Evolutionary conservation across 768 basidiomycete species (phyloP).

Genomic region (Kwoniella dendrophila): DNA sequence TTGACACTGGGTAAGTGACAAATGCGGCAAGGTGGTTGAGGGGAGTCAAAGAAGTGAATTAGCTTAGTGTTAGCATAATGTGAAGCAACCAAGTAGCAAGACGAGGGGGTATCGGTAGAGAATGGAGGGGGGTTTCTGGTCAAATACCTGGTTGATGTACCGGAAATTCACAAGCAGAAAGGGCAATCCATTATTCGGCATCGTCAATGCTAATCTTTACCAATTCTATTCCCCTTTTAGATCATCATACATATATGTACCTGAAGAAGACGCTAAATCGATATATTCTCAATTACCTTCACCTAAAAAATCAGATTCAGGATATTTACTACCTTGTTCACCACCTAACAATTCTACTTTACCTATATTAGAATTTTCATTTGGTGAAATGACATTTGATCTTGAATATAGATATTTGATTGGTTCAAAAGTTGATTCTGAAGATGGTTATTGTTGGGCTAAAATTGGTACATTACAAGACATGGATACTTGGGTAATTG

Average conservation of each 20-base stretch:
- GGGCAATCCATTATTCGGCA: too few species aligned
- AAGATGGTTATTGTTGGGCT: conserved; percentile 15
- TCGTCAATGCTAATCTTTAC: too few species aligned
- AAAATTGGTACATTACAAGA: conserved; percentile 11
- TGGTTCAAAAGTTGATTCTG: background rate
- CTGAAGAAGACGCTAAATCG: conserved; percentile 4
- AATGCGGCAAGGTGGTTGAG: background rate
- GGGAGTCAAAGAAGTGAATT: too few species aligned
- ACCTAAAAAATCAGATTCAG: background rate
- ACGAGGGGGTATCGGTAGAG: too few species aligned
- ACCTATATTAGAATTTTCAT: conserved; percentile 2
- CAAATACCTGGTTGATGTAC: too few species aligned
- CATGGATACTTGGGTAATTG: conserved; percentile 17
- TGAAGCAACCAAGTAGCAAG: too few species aligned
- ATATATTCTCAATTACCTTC: conserved; percentile 11
- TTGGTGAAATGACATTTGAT: conserved; percentile 13
- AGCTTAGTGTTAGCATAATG: too few species aligned
- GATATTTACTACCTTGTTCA: conserved; percentile 9
- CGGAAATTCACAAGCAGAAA: too few species aligned
- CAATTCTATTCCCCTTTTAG: too few species aligned
- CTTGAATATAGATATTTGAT: conserved; percentile 16
- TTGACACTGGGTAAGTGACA: conserved; percentile 15
- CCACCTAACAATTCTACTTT: conserved; percentile 4
- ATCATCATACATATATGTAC: conserved; percentile 15
- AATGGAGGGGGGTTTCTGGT: too few species aligned